These are phyloP conservation scores for Solanum neorickii DNA, from an alignment of 257 asterid genomes.

Conservation along the genomic window DNA sequence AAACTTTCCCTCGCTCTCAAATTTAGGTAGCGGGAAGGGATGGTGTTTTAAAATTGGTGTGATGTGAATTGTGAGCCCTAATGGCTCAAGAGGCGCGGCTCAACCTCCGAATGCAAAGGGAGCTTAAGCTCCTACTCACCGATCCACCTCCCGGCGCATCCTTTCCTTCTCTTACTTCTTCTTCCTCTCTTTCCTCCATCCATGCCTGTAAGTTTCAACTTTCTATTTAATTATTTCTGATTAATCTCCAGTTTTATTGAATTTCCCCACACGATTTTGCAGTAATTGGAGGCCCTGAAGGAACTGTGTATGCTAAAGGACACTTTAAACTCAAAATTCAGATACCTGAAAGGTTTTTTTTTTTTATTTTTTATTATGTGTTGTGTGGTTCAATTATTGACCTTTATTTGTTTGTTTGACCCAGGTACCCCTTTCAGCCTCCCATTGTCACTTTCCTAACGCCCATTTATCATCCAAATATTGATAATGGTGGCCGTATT, in stretches of 20 bases:
- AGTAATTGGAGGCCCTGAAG: conserved; percentile 71
- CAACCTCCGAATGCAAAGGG: conserved; percentile 77
- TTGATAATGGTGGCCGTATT: conserved; percentile 88
- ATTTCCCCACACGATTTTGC: background rate
- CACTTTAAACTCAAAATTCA: conserved; percentile 54
- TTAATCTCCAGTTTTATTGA: background rate
- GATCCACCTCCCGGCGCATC: conserved; percentile 79
- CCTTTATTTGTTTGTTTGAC: background rate
- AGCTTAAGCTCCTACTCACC: conserved; percentile 60
- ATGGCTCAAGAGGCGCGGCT: conserved; percentile 81
- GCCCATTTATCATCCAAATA: conserved; percentile 78
- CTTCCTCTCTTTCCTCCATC: conserved; percentile 50
- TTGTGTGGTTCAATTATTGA: background rate
- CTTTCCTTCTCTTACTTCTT: conserved; percentile 55
- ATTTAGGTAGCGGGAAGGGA: background rate
- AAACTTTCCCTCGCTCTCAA: background rate
- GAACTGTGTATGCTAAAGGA: conserved; percentile 60
- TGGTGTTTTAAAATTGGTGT: background rate
- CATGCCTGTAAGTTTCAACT: conserved; percentile 33
- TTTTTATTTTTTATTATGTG: background rate
- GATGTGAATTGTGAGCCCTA: background rate
- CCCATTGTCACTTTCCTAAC: conserved; percentile 70
- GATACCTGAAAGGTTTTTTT: conserved; percentile 53
- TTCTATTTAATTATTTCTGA: background rate
- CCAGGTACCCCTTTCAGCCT: conserved; percentile 87